Evolutionary conservation across 768 basidiomycete species (phyloP).

Genomic region (Artomyces pyxidatus): DNA sequence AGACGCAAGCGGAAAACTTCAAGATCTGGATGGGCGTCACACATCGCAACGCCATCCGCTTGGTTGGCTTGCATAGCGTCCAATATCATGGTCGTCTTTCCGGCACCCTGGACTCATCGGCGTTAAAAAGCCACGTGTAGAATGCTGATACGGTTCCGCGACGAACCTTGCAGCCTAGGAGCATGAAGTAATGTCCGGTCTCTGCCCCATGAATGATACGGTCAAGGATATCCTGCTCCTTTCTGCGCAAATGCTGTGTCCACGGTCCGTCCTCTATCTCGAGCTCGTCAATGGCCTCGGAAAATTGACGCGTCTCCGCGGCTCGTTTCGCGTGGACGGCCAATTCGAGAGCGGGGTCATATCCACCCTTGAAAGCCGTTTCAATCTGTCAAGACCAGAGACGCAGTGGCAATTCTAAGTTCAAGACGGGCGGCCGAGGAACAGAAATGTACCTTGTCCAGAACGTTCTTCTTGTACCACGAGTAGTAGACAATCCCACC

Average conservation of each 20-base stretch:
- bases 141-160: background rate
- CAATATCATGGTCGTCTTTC: slow-evolving; percentile 78
- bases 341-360: slow-evolving; percentile 76
- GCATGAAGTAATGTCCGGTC: slow-evolving; percentile 63
- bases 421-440: too few species aligned
- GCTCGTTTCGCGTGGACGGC: slow-evolving; percentile 36
- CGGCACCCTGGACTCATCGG: slow-evolving; percentile 46
- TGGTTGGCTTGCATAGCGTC: slow-evolving; percentile 69
- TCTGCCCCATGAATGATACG: slow-evolving; percentile 69
- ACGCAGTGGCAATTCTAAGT: too few species aligned
- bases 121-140: background rate
- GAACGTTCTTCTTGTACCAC: slow-evolving; percentile 80
- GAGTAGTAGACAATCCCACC: slow-evolving; percentile 66
- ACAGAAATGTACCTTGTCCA: slow-evolving; percentile 69
- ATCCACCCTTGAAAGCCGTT: slow-evolving; percentile 68
- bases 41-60: slow-evolving; percentile 67
- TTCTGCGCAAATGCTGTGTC: slow-evolving; percentile 58
- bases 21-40: slow-evolving; percentile 79
- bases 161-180: slow-evolving; percentile 69
- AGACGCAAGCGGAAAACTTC: slow-evolving; percentile 81
- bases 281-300: slow-evolving; percentile 22
- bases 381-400: slow-evolving; percentile 46
- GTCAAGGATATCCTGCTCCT: slow-evolving; percentile 72
- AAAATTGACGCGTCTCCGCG: slow-evolving; percentile 19
- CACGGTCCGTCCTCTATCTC: slow-evolving; percentile 36